phyloP scores from a whole-genome alignment of 768 basidiomycete species.

The Candolleomyces efflorescens region DNA sequence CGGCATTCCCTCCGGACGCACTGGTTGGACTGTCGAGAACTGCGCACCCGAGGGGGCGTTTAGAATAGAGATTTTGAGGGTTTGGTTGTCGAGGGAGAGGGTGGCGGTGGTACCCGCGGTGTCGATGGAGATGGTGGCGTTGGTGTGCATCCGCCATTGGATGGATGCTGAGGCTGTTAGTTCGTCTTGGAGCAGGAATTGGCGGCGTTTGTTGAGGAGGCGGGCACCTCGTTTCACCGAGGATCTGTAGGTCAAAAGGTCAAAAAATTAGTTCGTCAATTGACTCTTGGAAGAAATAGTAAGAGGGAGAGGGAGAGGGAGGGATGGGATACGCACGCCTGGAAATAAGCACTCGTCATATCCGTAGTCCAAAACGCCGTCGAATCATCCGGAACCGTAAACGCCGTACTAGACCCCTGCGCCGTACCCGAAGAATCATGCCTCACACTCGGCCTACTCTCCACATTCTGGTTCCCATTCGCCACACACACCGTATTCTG shows the following conservation, averaged over 20 bases:
- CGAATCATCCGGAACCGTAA: conserved; percentile 55
- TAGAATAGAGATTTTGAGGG: conserved; percentile 60
- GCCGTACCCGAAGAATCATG: conserved; percentile 48
- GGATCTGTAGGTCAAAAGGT: conserved; percentile 32
- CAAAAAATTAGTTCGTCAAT: conserved; percentile 15
- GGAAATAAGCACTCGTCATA: conserved; percentile 70
- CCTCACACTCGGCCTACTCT: conserved; percentile 55
- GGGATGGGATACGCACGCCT: conserved; percentile 48
- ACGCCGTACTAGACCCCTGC: conserved; percentile 86
- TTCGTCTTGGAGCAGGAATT: conserved; percentile 94
- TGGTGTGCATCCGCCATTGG: conserved; percentile 95
- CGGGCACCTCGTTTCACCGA: conserved; percentile 84
- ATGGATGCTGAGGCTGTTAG: conserved; percentile 55
- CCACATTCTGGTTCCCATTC: conserved; percentile 76
- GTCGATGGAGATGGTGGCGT: conserved; percentile 64
- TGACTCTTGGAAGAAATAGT: too few species aligned
- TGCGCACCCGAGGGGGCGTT: conserved; percentile 62
- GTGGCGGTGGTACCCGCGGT: conserved; percentile 64
- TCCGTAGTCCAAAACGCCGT: conserved; percentile 82
- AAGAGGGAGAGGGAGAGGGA: too few species aligned
- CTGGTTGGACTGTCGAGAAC: conserved; percentile 54
- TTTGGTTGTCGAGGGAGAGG: conserved; percentile 65
- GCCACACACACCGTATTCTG: conserved; percentile 90
- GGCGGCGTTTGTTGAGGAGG: conserved; percentile 74
- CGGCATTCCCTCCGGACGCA: conserved; percentile 55